phyloP scores from a whole-genome alignment of 2,329 filamentous ascomycete species.

The Cytospora piceicola region DNA sequence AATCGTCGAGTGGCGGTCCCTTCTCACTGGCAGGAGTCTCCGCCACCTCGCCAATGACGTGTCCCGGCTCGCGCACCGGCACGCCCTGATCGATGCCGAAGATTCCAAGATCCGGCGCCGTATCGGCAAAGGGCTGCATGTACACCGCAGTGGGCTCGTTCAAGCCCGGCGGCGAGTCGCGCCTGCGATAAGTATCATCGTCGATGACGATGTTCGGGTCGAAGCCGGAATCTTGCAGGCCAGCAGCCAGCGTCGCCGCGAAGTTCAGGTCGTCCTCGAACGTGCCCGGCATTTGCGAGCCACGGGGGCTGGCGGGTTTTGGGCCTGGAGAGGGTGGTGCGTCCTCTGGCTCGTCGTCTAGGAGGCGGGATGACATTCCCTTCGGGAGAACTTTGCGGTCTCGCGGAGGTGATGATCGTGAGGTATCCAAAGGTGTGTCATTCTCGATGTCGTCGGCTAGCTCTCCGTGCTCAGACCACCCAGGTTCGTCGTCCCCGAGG shows the following conservation, averaged over 20 bases:
- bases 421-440: constrained; percentile 21
- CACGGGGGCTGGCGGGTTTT: constrained; percentile 55
- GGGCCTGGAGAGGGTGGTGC: constrained; percentile 52
- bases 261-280: constrained; percentile 73
- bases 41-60: constrained; percentile 51
- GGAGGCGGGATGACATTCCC: constrained; percentile 21
- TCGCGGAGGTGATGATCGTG: constrained; percentile 23
- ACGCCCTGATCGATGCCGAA: constrained; percentile 37
- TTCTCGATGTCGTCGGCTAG: constrained; percentile 29
- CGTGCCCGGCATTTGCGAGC: constrained; percentile 62
- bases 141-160: constrained; percentile 52
- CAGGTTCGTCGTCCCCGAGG: constrained; percentile 16
- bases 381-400: constrained; percentile 27
- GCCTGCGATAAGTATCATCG: constrained; percentile 64
- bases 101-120: constrained; percentile 47
- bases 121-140: constrained; percentile 53
- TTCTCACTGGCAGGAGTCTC: constrained; percentile 47
- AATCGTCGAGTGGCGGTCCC: constrained; percentile 34
- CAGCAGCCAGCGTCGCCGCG: constrained; percentile 70
- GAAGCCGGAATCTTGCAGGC: constrained; percentile 70
- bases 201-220: constrained; percentile 72
- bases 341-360: constrained; percentile 30
- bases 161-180: constrained; percentile 66
- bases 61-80: constrained; percentile 44
- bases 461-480: constrained; percentile 23